Evolutionary conservation across 2,329 filamentous ascomycete species (phyloP).

Genomic region (Raffaelea albimanens): DNA sequence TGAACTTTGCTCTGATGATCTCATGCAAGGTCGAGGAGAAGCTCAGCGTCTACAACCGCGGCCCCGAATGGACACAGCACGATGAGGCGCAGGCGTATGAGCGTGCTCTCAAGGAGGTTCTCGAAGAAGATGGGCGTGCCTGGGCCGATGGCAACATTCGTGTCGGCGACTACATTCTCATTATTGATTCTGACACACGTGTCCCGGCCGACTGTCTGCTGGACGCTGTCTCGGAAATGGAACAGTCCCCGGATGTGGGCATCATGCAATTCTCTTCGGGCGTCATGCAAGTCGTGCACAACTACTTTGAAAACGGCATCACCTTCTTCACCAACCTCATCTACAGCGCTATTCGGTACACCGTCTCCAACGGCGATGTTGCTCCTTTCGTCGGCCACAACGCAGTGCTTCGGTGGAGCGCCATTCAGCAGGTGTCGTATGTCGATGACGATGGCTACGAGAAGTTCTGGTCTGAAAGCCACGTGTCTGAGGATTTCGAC

Average conservation of each 20-base stretch:
- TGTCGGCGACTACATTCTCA: slow-evolving; percentile 71
- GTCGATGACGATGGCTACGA: slow-evolving; percentile 61
- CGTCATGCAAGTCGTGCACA: slow-evolving; percentile 70
- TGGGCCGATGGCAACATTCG: slow-evolving; percentile 83
- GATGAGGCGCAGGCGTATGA: slow-evolving; percentile 61
- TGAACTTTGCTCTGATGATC: slow-evolving; percentile 62
- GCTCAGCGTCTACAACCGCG: slow-evolving; percentile 46
- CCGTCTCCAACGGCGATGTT: slow-evolving; percentile 68
- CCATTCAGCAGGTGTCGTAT: slow-evolving; percentile 65
- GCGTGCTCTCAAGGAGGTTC: slow-evolving; percentile 52
- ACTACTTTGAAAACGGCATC: slow-evolving; percentile 63
- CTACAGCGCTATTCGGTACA: slow-evolving; percentile 67
- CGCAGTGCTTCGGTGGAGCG: slow-evolving; percentile 65
- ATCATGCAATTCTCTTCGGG: slow-evolving; percentile 71
- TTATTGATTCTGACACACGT: slow-evolving; percentile 73
- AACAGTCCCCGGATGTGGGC: slow-evolving; percentile 66
- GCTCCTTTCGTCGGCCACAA: slow-evolving; percentile 78
- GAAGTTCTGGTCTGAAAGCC: slow-evolving; percentile 74
- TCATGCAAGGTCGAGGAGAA: slow-evolving; percentile 64
- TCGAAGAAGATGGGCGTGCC: slow-evolving; percentile 59
- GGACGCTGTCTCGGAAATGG: slow-evolving; percentile 74
- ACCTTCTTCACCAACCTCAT: slow-evolving; percentile 67
- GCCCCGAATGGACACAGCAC: slow-evolving; percentile 54
- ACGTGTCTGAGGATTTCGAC: slow-evolving; percentile 74
- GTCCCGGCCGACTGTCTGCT: slow-evolving; percentile 69